These are phyloP conservation scores for Cadophora sp. DNA, from an alignment of 2,329 filamentous ascomycete genomes.

Conservation along the genomic window DNA sequence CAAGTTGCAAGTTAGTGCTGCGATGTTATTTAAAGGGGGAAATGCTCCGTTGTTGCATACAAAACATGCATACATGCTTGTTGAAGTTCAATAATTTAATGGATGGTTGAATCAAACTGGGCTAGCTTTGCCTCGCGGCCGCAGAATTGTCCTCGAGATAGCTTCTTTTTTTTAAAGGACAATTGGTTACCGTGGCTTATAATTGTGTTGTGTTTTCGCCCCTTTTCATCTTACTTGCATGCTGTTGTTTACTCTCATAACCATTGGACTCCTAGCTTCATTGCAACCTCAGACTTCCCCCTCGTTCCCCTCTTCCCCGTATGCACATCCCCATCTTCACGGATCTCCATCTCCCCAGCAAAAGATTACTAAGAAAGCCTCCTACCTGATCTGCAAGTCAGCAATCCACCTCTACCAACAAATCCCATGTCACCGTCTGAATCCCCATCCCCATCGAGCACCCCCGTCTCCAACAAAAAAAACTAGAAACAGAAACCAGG, in stretches of 20 bases:
- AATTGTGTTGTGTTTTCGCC: neutral
- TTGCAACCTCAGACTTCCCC: neutral
- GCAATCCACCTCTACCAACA: neutral
- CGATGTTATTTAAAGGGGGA: neutral
- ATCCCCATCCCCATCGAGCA: neutral
- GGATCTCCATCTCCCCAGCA: neutral
- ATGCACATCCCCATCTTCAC: neutral
- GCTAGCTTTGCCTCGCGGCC: neutral
- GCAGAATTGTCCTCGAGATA: neutral
- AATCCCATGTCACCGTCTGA: neutral
- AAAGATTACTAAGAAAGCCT: neutral
- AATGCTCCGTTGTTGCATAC: neutral
- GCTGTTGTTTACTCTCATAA: neutral
- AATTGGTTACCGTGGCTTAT: neutral
- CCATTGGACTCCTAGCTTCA: neutral
- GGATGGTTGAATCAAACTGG: too few species aligned
- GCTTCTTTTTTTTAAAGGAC: neutral
- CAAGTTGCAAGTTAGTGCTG: neutral
- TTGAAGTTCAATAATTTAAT: too few species aligned
- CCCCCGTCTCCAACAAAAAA: neutral
- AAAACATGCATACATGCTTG: neutral
- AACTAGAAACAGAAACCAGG: neutral
- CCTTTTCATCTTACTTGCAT: constrained; percentile 15
- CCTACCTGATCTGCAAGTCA: neutral
- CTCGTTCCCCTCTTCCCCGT: neutral